Base-by-base conservation (phyloP, 2,329 filamentous ascomycete genomes). In the Hypoxylon sp. region DNA sequence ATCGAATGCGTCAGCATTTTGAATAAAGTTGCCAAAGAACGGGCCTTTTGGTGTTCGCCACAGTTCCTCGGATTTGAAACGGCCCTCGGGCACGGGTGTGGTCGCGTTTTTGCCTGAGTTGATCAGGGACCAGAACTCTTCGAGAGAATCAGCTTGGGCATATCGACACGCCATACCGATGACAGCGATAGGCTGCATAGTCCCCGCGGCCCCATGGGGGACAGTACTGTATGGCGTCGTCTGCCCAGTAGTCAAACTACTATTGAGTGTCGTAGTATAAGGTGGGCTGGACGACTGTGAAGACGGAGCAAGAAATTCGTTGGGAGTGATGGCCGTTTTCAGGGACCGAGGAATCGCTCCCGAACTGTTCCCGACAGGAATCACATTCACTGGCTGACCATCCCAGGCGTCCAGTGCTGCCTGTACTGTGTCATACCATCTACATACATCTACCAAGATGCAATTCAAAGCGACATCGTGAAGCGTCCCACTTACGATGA, bases 21-120 rank as follows among this genome's bases (percentile, higher is more conserved):
- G 32, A 1, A 77, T 45, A 36, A 75, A 75, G 34, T 72, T 73
- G 0, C 73, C 73, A 43, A 67, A 75, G 41, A 64, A 64, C 0
- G 61, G 61, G 0, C 61, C 61, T 23, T 64, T 64, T 5, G 61
- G 61, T 10, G 56, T 64, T 10, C 61, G 61, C 61, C 61, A 64
- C 32, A 49, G 34, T 32, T 64, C 61, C 1, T 51, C 43, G 2
- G 61, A 49, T 34, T 60, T 64, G 17, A 64, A 64, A 13, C 61
- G 48, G 28, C 30, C 45, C 25, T 60, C 61, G 6, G 61, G 61
- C 14, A 64, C 61, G 11, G 55, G 55, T 1, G 61, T 64, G 4
- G 61, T 64, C 2, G 61, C 55, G 14, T 64, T 64, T 50, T 34
- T 59, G 21, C 61, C 61, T 11, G 61, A 64, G 23, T 64, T 59